Conservation (phyloP, 169 alveolate species). For the Eimeria falciformis region DNA sequence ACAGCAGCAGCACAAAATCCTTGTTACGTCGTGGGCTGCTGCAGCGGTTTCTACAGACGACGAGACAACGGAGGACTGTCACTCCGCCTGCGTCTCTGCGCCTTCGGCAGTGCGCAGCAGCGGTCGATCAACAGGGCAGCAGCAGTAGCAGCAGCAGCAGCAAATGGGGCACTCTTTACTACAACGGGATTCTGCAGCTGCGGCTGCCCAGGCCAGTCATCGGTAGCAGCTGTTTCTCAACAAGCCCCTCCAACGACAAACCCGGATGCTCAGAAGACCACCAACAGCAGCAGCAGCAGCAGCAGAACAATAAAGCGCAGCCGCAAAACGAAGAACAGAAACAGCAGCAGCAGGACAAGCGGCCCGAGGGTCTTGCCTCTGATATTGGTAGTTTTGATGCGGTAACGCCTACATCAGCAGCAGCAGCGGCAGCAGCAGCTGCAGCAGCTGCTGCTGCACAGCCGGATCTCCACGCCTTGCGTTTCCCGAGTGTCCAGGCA, state of each 20-base stretch:
- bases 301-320: no score
- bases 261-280: neutral
- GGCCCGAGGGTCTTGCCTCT: neutral
- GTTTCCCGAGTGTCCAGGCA: conserved; percentile 15
- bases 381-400: neutral
- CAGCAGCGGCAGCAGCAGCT: neutral
- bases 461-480: conserved; percentile 8
- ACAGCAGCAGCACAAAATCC: neutral
- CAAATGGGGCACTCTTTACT: neutral
- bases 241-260: neutral
- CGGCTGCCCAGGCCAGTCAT: neutral
- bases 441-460: conserved; percentile 20
- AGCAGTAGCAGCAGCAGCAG: neutral
- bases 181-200: neutral
- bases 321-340: no score
- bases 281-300: neutral
- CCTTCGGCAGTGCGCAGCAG: neutral
- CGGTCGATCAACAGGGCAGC: neutral
- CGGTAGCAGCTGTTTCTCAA: neutral
- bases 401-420: neutral
- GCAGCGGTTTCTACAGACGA: neutral
- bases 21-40: neutral
- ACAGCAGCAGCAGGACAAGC: neutral
- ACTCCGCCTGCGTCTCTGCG: neutral
- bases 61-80: neutral